Evolutionary conservation across 2,329 filamentous ascomycete genomes (phyloP).

Genomic region (Neoarthrinium moseri): DNA sequence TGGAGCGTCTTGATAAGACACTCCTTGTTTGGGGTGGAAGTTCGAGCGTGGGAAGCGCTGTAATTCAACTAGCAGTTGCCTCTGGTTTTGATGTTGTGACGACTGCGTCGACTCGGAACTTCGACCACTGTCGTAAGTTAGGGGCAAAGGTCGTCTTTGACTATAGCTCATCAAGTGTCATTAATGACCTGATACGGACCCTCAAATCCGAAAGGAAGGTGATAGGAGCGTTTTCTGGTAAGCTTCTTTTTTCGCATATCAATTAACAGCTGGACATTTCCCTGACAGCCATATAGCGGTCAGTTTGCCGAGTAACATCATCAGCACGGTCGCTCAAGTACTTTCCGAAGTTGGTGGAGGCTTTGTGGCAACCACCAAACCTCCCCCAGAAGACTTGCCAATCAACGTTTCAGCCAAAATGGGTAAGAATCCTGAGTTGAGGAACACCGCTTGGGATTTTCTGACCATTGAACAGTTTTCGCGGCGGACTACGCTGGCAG

Average conservation of each 20-base stretch:
- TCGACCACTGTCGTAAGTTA: slow-evolving; percentile 31
- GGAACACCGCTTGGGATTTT: not conserved
- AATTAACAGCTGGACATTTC: no score
- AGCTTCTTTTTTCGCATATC: not conserved
- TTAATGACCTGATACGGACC: slow-evolving; percentile 22
- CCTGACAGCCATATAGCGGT: not conserved
- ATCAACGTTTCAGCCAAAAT: not conserved
- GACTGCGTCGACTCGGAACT: slow-evolving; percentile 33
- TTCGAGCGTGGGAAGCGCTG: slow-evolving; percentile 35
- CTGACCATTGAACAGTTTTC: not conserved
- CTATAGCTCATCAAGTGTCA: slow-evolving; percentile 28
- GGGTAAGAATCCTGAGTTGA: not conserved
- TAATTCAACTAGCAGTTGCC: slow-evolving; percentile 36
- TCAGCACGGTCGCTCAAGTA: not conserved
- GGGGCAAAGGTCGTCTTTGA: slow-evolving; percentile 38
- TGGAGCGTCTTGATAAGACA: slow-evolving; percentile 6
- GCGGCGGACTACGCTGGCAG: not conserved
- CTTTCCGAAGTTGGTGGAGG: not conserved
- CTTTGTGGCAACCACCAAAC: slow-evolving; percentile 20
- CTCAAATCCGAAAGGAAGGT: slow-evolving; percentile 8
- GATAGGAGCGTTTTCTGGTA: not conserved
- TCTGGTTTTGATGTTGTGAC: slow-evolving; percentile 36
- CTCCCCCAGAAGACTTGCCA: not conserved
- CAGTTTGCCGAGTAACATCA: not conserved
- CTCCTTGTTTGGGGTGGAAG: slow-evolving; percentile 47